Evolutionary conservation across 352 stramenopile genomes (phyloP).

Genomic region (Globisporangium nunn): DNA sequence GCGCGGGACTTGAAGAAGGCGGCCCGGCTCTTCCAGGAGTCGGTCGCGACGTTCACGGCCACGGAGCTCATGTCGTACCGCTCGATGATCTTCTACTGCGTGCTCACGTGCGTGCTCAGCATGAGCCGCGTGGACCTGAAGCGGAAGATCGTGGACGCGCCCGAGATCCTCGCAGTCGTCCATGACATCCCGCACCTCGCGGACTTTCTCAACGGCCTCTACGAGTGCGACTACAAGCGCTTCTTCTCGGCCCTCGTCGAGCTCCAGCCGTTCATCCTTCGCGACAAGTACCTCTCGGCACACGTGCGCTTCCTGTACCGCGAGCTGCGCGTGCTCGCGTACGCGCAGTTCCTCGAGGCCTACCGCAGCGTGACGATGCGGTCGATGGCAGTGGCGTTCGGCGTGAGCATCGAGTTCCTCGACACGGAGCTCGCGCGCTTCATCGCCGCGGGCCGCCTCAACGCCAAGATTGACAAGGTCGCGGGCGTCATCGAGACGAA

Average conservation of each 20-base stretch:
- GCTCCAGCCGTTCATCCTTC: slow-evolving; percentile 76
- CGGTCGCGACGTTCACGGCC: slow-evolving; percentile 98
- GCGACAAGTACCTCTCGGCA: slow-evolving; percentile 92
- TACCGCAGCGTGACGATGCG: slow-evolving; percentile 95
- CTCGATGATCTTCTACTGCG: slow-evolving; percentile 97
- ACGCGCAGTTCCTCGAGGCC: slow-evolving; percentile 97
- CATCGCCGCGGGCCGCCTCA: slow-evolving; percentile 94
- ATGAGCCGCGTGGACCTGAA: slow-evolving; percentile 93
- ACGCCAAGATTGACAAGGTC: slow-evolving; percentile 99
- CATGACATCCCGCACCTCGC: slow-evolving; percentile 70
- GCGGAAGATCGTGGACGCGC: slow-evolving; percentile 96
- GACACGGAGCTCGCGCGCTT: slow-evolving; percentile 97
- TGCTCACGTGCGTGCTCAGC: slow-evolving; percentile 93
- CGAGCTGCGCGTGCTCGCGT: slow-evolving; percentile 96
- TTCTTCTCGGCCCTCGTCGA: slow-evolving; percentile 94
- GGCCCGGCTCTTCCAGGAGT: slow-evolving; percentile 91
- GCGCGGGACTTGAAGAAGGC: slow-evolving; percentile 92
- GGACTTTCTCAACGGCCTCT: slow-evolving; percentile 92
- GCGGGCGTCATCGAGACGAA: slow-evolving; percentile 98
- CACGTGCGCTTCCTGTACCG: slow-evolving; percentile 93
- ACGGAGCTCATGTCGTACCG: slow-evolving; percentile 97
- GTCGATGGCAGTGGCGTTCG: slow-evolving; percentile 96
- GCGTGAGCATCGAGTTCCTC: slow-evolving; percentile 91
- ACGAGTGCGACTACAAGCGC: slow-evolving; percentile 97
- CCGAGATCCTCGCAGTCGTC: slow-evolving; percentile 91